Evolutionary conservation across 495 filamentous ascomycete genomes (phyloP), one percentile per base, ranked within the genome.

Genomic region (Gamarada debralockiae): DNA sequence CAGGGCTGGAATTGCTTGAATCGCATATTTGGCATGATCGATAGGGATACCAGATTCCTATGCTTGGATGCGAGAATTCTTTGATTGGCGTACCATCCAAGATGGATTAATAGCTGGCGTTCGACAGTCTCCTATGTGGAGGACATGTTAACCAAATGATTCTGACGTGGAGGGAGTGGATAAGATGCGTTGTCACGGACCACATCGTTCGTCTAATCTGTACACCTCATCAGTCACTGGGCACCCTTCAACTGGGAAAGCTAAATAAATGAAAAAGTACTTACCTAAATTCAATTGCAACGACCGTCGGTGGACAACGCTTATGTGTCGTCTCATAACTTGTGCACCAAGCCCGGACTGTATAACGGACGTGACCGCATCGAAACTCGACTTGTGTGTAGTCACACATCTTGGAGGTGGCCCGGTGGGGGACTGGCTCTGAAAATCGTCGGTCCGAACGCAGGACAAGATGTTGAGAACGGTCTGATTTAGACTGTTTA

Each of bases 341-440:
- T 23, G 50, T 39, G 50, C 60, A 63, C 60, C 60, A 63, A 2
- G 60, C 60, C 48, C 60, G 38, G 3, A 63, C 60, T 9, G 57
- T 63, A 29, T 50, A 63, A 13, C 60, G 57, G 36, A 59, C 46
- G 47, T 63, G 51, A 24, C 60, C 57, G 47, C 60, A 63, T 5
- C 50, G 24, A 27, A 45, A 63, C 37, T 63, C 60, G 27, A 63
- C 60, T 41, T 63, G 60, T 20, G 60, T 63, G 29, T 63, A 63
- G 25, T 63, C 56, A 41, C 60, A 63, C 60, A 63, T 63, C 14
- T 8, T n/a, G n/a, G n/a, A n/a, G n/a, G n/a, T n/a, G n/a, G n/a
- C n/a, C n/a, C n/a, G n/a, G n/a, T n/a, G n/a, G n/a, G n/a, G n/a
- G n/a, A n/a, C n/a, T n/a, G n/a, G n/a, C n/a, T n/a, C n/a, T n/a